These are phyloP conservation scores for Sequoia sempervirens DNA, from an alignment of 75 land plant genomes.

Conservation along the genomic window DNA sequence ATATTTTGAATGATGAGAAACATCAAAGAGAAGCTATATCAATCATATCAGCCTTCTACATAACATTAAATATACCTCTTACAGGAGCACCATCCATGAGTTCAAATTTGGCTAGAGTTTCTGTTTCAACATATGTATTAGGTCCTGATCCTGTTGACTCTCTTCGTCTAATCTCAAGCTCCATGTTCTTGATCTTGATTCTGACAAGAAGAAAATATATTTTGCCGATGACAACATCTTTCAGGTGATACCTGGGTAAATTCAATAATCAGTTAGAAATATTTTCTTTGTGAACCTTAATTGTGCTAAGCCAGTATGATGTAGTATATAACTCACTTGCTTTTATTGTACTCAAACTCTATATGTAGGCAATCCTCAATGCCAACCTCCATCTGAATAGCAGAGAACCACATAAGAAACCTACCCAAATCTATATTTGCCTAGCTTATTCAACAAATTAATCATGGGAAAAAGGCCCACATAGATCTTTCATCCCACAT, in stretches of 20 bases:
- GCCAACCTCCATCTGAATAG: constrained; percentile 95
- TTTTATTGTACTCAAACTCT: constrained; percentile 98
- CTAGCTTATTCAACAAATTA: not conserved
- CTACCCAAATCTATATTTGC: not conserved
- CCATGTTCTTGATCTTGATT: constrained; percentile 98
- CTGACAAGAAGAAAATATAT: constrained; percentile 96
- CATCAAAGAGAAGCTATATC: not conserved
- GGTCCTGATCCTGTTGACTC: constrained; percentile 98
- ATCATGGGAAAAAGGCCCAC: not conserved
- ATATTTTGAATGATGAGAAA: not conserved
- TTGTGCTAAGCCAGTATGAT: not conserved
- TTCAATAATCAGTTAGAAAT: not conserved
- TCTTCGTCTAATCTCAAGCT: constrained; percentile 93
- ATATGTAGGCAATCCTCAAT: constrained; percentile 99
- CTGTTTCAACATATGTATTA: constrained; percentile 94
- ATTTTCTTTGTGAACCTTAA: constrained; percentile 8
- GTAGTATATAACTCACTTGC: constrained; percentile 67
- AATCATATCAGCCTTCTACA: not conserved
- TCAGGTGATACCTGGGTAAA: constrained; percentile 80
- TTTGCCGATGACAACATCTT: constrained; percentile 98
- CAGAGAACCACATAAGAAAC: not conserved
- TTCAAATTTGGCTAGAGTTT: constrained; percentile 96
- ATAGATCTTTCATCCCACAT: not conserved
- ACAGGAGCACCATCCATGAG: constrained; percentile 99
- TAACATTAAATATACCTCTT: constrained; percentile 51